These are phyloP conservation scores for Nitzschia putrida DNA, from an alignment of 108 stramenopile species.

Conservation along the genomic window DNA sequence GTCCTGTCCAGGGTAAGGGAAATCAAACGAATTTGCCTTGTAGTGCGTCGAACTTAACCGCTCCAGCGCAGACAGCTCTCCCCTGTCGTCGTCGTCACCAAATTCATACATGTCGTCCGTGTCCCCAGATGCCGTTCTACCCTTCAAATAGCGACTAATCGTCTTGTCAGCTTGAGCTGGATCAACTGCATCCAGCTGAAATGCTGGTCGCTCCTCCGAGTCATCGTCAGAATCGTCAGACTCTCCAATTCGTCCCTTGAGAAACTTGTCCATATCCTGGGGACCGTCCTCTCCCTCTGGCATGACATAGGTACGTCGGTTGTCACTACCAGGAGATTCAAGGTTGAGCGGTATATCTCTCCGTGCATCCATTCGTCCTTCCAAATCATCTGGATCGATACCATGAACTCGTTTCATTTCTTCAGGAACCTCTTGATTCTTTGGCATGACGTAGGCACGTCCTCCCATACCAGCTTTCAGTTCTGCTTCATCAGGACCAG, in stretches of 20 bases:
- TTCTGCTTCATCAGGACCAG: constrained; percentile 4
- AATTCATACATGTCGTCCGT: constrained; percentile 4
- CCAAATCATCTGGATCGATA: background rate
- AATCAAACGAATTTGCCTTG: background rate
- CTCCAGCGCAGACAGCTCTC: background rate
- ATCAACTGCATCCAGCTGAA: constrained; percentile 22
- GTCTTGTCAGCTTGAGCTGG: constrained; percentile 8
- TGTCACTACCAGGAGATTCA: background rate
- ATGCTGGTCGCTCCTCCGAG: background rate
- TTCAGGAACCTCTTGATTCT: constrained; percentile 1
- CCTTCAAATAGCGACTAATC: constrained; percentile 10
- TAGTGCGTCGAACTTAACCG: constrained; percentile 3
- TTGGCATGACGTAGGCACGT: constrained; percentile 25
- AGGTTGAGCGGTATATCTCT: background rate
- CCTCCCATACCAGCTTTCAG: constrained; percentile 12
- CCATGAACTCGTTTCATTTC: constrained; percentile 8
- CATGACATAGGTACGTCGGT: constrained; percentile 11
- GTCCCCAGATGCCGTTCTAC: background rate
- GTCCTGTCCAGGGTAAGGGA: constrained; percentile 4
- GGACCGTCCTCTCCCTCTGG: constrained; percentile 6
- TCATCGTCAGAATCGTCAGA: background rate
- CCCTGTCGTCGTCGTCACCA: background rate
- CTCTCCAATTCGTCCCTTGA: background rate
- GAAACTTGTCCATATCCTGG: background rate
- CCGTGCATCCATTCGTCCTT: background rate